phyloP scores from a whole-genome alignment of 2,329 filamentous ascomycete genomes.

The Colletotrichum tropicicola region DNA sequence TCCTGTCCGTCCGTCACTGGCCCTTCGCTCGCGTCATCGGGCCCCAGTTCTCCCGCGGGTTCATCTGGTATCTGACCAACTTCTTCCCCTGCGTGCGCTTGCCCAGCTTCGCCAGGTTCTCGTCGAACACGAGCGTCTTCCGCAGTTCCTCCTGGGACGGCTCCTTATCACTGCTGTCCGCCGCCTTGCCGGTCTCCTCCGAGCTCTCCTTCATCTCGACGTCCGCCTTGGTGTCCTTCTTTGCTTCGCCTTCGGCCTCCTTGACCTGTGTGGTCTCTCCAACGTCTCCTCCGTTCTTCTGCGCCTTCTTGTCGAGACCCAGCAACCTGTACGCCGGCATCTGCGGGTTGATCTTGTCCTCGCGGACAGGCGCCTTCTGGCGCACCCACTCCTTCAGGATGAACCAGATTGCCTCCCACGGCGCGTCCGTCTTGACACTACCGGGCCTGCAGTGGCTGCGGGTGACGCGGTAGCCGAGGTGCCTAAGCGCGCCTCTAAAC shows the following conservation, averaged over 20 bases:
- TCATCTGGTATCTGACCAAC: constrained; percentile 87
- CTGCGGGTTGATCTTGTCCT: constrained; percentile 73
- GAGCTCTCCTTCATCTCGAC: constrained; percentile 40
- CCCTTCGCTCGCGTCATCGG: constrained; percentile 73
- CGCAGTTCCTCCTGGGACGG: constrained; percentile 52
- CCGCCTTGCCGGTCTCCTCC: constrained; percentile 37
- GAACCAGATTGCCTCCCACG: constrained; percentile 91
- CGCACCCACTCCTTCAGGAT: constrained; percentile 92
- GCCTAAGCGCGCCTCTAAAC: constrained; percentile 81
- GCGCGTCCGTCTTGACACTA: constrained; percentile 92
- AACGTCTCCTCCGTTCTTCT: constrained; percentile 37
- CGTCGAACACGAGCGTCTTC: constrained; percentile 77
- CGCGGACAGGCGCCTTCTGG: constrained; percentile 81
- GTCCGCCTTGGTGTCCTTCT: constrained; percentile 35
- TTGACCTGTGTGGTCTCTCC: not conserved
- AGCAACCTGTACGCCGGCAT: constrained; percentile 79
- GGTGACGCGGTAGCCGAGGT: constrained; percentile 83
- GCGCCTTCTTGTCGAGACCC: constrained; percentile 46
- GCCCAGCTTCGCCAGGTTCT: constrained; percentile 78
- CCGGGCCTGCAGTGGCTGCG: constrained; percentile 90
- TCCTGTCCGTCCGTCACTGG: constrained; percentile 70
- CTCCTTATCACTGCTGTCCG: constrained; percentile 37
- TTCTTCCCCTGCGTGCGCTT: constrained; percentile 73
- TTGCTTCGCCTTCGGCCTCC: constrained; percentile 20
- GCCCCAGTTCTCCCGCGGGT: constrained; percentile 93